Evolutionary conservation across 2,329 filamentous ascomycete genomes (phyloP).

Genomic region (Aspergillus terreus): DNA sequence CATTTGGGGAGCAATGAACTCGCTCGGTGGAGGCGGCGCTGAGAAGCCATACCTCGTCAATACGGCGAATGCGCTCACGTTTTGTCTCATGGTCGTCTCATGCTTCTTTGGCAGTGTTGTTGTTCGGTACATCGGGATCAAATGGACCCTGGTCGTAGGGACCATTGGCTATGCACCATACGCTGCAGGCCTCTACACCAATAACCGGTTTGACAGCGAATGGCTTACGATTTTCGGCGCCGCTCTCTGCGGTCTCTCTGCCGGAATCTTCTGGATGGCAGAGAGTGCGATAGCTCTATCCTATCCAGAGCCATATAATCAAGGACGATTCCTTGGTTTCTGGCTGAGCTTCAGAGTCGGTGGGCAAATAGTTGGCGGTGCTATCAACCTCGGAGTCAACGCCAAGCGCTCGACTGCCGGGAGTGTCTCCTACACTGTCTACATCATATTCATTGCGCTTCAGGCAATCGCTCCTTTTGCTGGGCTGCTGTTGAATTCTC

Average conservation of each 20-base stretch:
- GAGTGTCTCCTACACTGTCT: constrained; percentile 66
- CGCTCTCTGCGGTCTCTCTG: constrained; percentile 65
- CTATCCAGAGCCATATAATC: constrained; percentile 68
- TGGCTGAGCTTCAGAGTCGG: constrained; percentile 62
- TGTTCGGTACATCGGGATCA: constrained; percentile 66
- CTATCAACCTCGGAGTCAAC: constrained; percentile 68
- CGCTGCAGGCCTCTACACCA: constrained; percentile 67
- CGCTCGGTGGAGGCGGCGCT: constrained; percentile 65
- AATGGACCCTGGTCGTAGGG: constrained; percentile 66
- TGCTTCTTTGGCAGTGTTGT: constrained; percentile 64
- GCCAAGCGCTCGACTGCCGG: constrained; percentile 55
- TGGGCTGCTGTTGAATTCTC: constrained; percentile 59
- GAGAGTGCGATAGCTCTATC: constrained; percentile 70
- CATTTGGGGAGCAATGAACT: constrained; percentile 72
- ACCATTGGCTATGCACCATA: constrained; percentile 70
- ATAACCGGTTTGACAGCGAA: constrained; percentile 65
- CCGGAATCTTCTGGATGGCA: constrained; percentile 72
- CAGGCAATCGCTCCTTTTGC: constrained; percentile 65
- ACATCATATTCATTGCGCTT: constrained; percentile 66
- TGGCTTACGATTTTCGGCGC: constrained; percentile 69
- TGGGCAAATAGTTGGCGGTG: constrained; percentile 68
- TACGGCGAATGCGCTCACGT: constrained; percentile 66
- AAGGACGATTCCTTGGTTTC: constrained; percentile 62
- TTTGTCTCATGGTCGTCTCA: constrained; percentile 69
- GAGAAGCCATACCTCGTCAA: constrained; percentile 65